Evolutionary conservation across 768 basidiomycete genomes (phyloP).

Genomic region (Boletus sp.): DNA sequence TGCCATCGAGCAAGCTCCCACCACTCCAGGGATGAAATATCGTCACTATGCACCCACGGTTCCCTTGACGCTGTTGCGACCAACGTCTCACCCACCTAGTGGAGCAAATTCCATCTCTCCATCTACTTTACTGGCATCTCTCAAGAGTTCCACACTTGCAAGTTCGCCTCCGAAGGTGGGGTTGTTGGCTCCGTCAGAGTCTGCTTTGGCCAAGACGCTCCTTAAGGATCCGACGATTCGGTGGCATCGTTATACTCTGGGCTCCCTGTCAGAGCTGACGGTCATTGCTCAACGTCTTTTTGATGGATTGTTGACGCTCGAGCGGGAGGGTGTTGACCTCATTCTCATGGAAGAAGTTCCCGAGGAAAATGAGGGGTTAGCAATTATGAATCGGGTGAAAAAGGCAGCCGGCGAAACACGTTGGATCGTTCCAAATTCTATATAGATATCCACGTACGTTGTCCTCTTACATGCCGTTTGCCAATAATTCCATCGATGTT

Average conservation of each 20-base stretch:
- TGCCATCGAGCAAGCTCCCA: conserved; percentile 73
- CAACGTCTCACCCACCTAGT: conserved; percentile 42
- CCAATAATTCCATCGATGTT: not conserved
- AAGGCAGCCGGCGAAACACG: conserved; percentile 76
- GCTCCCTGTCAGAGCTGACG: conserved; percentile 53
- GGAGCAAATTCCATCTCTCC: conserved; percentile 32
- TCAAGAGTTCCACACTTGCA: conserved; percentile 29
- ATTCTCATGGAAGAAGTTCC: conserved; percentile 85
- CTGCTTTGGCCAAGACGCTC: conserved; percentile 35
- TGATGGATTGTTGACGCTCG: conserved; percentile 81
- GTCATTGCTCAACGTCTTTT: conserved; percentile 81
- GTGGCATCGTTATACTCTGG: conserved; percentile 57
- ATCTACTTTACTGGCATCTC: conserved; percentile 42
- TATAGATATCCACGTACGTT: conserved; percentile 21
- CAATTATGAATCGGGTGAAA: conserved; percentile 90
- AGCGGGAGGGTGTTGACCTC: conserved; percentile 69
- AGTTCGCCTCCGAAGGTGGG: conserved; percentile 49
- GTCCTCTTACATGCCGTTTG: not conserved
- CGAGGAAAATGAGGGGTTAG: conserved; percentile 82
- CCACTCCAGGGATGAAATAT: conserved; percentile 99
- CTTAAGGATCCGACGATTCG: conserved; percentile 38
- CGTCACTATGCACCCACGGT: conserved; percentile 92
- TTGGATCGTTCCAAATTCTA: conserved; percentile 26
- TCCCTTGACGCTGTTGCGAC: conserved; percentile 75
- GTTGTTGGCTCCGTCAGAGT: conserved; percentile 64